Conservation (phyloP, 345 rosid species). For the Citrus reticulata region DNA sequence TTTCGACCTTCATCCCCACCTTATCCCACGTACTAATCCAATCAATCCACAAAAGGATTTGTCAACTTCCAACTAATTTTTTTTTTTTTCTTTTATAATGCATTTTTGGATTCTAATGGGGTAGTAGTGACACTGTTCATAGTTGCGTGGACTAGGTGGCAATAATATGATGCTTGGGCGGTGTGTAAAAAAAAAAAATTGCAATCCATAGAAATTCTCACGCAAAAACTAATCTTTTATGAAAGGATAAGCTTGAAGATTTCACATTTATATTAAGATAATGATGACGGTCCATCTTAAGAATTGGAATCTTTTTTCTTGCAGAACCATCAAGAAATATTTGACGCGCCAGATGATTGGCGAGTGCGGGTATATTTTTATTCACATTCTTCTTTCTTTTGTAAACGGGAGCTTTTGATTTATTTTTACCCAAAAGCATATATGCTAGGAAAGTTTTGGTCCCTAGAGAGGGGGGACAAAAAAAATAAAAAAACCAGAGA, state of each 20-base stretch:
- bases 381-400: not conserved
- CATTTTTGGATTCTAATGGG: not conserved
- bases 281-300: not conserved
- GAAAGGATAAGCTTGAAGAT: not conserved
- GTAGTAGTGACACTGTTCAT: not conserved
- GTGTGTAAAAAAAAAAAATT: not conserved
- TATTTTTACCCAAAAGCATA: not conserved
- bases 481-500: too few relatives aligned
- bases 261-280: not conserved
- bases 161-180: constrained; percentile 6
- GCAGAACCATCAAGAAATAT: not conserved
- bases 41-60: not conserved
- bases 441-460: not conserved
- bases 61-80: not conserved
- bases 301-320: too few relatives aligned
- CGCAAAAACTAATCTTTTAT: too few relatives aligned
- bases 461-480: too few relatives aligned
- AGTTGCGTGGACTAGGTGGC: not conserved
- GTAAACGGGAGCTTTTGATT: not conserved
- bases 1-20: not conserved
- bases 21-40: not conserved
- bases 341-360: fast-evolving
- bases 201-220: not conserved
- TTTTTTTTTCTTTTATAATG: not conserved
- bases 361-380: not conserved